Percentiles rank a stretch among this genome's conserved stretches.
phyloP scores from a whole-genome alignment of 2,329 filamentous ascomycete species.

The Fusarium cicatricum region DNA sequence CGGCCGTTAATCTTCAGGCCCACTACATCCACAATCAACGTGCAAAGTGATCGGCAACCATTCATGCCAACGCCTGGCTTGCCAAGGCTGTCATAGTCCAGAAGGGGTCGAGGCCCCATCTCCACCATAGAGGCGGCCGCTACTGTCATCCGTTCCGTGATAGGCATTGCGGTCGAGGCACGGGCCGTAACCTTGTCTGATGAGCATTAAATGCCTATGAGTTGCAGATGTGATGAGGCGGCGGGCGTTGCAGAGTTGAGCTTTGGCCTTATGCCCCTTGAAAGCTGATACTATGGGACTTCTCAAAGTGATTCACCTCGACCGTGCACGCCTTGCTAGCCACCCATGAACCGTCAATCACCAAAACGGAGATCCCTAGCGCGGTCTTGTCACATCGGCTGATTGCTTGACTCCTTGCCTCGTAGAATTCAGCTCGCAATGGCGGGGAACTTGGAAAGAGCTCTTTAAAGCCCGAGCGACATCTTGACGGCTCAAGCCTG shows the following conservation, averaged over 20 bases:
- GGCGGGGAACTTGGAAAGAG: background rate
- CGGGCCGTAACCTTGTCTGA: background rate
- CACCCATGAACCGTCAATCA: background rate
- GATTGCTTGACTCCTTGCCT: conserved; percentile 21
- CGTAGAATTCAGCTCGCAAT: conserved; percentile 24
- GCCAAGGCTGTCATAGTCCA: background rate
- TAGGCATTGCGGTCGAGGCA: background rate
- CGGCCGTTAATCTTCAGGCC: conserved; percentile 8
- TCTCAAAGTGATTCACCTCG: conserved; percentile 1
- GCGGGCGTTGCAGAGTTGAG: conserved; percentile 5
- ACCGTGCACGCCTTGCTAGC: background rate
- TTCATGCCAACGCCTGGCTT: background rate
- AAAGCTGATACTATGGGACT: background rate
- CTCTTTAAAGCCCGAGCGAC: background rate
- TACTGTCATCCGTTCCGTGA: background rate
- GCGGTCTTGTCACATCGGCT: conserved; percentile 23
- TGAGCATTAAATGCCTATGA: background rate
- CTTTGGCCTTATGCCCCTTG: background rate
- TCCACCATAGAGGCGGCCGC: background rate
- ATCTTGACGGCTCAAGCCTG: background rate
- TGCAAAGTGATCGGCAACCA: conserved; percentile 7
- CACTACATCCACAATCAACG: conserved; percentile 16
- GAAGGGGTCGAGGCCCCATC: background rate
- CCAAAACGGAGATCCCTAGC: conserved; percentile 8
- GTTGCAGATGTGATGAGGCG: conserved; percentile 13